Percentiles rank a stretch among this genome's conserved stretches.
Evolutionary conservation across 2,329 filamentous ascomycete genomes (phyloP).

Genomic region (Albophoma yamanashiensis): DNA sequence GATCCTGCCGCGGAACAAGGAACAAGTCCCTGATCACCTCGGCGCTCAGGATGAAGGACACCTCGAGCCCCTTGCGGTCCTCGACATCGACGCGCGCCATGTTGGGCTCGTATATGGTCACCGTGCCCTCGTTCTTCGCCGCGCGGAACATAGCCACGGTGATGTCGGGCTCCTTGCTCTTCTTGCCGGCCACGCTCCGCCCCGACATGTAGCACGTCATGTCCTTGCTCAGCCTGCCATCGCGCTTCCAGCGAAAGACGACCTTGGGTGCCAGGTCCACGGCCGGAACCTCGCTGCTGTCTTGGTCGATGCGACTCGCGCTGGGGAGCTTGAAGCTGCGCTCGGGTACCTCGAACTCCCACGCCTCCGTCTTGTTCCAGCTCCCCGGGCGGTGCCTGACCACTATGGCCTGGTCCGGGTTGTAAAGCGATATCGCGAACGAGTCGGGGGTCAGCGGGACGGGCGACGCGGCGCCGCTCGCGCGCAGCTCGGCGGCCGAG

Average conservation of each 20-base stretch:
- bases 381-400: conserved; percentile 63
- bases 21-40: conserved; percentile 57
- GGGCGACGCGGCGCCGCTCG: conserved; percentile 53
- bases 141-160: conserved; percentile 80
- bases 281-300: conserved; percentile 23
- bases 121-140: conserved; percentile 47
- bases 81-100: conserved; percentile 83
- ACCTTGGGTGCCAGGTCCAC: conserved; percentile 57
- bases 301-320: conserved; percentile 65
- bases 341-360: conserved; percentile 89
- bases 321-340: conserved; percentile 76
- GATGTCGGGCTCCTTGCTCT: conserved; percentile 89
- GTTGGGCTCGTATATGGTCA: conserved; percentile 92
- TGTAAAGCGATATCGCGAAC: conserved; percentile 85
- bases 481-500: conserved; percentile 69
- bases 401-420: conserved; percentile 73
- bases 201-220: conserved; percentile 83
- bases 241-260: conserved; percentile 80
- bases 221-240: conserved; percentile 76
- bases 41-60: conserved; percentile 58
- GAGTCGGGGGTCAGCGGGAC: conserved; percentile 63
- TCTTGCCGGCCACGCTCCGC: conserved; percentile 62
- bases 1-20: conserved; percentile 54
- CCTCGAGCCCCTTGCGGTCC: conserved; percentile 85
- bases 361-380: conserved; percentile 71